A percentile compares a stretch with the other conserved stretches of the same genome.
Evolutionary conservation across 495 filamentous ascomycete species (phyloP).

Genomic region (Aspergillus ellipticus): DNA sequence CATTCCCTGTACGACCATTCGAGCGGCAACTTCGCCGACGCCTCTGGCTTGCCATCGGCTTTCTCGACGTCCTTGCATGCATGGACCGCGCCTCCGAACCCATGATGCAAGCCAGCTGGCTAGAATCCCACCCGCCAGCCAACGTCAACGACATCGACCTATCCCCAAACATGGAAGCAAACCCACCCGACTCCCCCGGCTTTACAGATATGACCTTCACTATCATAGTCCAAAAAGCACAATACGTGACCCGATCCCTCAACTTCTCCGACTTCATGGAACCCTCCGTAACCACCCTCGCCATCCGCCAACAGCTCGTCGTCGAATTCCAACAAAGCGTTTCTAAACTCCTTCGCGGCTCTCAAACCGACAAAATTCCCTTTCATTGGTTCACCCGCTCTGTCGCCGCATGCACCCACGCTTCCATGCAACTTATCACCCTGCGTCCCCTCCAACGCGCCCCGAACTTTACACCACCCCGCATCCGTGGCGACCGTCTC

Average conservation of each 20-base stretch:
- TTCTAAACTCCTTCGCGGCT: conserved; percentile 20
- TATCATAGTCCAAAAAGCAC: conserved; percentile 23
- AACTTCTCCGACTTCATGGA: conserved; percentile 30
- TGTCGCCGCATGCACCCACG: conserved; percentile 20
- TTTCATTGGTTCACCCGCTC: conserved; percentile 29
- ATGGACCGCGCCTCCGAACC: conserved; percentile 36
- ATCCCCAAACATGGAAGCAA: conserved; percentile 23
- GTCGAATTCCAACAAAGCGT: conserved; percentile 25
- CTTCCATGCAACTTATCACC: conserved; percentile 30
- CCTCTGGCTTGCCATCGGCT: conserved; percentile 33
- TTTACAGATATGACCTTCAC: conserved; percentile 36
- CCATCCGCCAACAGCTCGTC: conserved; percentile 26
- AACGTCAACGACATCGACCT: conserved; percentile 36
- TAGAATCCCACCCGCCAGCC: conserved; percentile 23
- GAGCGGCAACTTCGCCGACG: conserved; percentile 36
- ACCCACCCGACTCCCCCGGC: conserved; percentile 16
- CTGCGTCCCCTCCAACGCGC: conserved; percentile 29
- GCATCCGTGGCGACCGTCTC: conserved; percentile 22
- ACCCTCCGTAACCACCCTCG: conserved; percentile 19
- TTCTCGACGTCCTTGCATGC: conserved; percentile 34
- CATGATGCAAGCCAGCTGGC: conserved; percentile 35
- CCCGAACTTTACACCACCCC: conserved; percentile 24
- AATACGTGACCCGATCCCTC: conserved; percentile 23
- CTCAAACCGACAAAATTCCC: conserved; percentile 19
- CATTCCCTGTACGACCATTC: conserved; percentile 30